Percentiles rank a stretch among this genome's conserved stretches.
phyloP scores from a whole-genome alignment of 2,329 filamentous ascomycete species.

The Fusarium sambucinum region DNA sequence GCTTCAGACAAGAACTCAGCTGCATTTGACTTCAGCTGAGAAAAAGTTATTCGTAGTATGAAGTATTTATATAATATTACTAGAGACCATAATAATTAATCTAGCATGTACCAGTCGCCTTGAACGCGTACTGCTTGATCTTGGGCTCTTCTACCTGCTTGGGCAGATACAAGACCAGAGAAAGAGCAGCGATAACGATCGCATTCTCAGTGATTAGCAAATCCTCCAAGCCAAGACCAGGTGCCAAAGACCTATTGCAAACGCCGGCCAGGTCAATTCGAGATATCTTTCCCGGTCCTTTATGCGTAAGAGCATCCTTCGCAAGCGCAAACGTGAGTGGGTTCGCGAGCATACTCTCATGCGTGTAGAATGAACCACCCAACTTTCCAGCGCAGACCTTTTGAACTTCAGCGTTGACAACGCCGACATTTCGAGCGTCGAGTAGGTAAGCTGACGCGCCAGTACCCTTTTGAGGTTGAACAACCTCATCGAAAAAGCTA shows the following conservation, averaged over 20 bases:
- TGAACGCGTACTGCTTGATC: constrained; percentile 1
- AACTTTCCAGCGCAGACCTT: background rate
- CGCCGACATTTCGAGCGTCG: background rate
- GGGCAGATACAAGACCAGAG: background rate
- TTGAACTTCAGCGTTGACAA: constrained; percentile 10
- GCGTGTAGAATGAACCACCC: constrained; percentile 14
- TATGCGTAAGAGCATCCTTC: constrained; percentile 5
- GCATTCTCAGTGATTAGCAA: background rate
- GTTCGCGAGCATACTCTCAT: constrained; percentile 15
- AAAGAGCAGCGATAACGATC: background rate
- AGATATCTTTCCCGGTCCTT: background rate
- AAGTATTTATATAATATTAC: rapidly evolving
- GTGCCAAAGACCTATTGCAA: background rate
- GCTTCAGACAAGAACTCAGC: no score
- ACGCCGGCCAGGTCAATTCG: background rate
- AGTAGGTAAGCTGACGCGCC: constrained; percentile 11
- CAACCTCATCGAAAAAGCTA: constrained; percentile 11
- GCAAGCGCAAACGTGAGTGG: constrained; percentile 11
- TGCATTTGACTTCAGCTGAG: no score
- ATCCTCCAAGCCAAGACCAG: constrained; percentile 8
- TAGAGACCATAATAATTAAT: no score
- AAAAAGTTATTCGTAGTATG: rapidly evolving
- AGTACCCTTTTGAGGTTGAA: constrained; percentile 10
- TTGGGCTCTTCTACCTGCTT: background rate
- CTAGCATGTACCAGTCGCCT: background rate